Conservation (phyloP, 108 stramenopile genomes). For the Schizochytrium sp. region DNA sequence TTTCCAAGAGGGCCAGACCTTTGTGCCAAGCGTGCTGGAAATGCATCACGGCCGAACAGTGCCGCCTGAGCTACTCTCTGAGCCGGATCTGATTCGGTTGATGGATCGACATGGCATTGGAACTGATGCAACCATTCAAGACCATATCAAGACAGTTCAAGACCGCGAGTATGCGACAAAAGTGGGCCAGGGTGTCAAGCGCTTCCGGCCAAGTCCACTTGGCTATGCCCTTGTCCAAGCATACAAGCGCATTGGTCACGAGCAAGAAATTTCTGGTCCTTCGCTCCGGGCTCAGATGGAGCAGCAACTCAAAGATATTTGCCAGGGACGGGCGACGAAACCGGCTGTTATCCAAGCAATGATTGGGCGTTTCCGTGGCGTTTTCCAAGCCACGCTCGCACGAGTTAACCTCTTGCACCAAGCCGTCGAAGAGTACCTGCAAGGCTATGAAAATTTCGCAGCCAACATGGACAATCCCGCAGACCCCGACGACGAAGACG, state of each 20-base stretch:
- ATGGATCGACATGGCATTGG: constrained; percentile 55
- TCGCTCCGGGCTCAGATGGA: neutral
- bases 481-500: neutral
- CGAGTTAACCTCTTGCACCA: neutral
- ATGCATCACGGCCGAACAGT: constrained; percentile 36
- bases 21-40: constrained; percentile 5
- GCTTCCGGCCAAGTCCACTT: neutral
- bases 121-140: constrained; percentile 56
- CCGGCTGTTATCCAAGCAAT: neutral
- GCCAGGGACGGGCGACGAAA: neutral
- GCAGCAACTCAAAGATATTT: neutral
- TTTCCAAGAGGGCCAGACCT: neutral
- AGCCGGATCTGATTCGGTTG: constrained; percentile 41
- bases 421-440: neutral
- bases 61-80: constrained; percentile 40
- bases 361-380: neutral
- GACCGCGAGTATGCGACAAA: constrained; percentile 30
- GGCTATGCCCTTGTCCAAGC: neutral
- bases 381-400: neutral
- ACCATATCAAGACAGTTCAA: constrained; percentile 49
- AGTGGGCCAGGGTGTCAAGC: neutral
- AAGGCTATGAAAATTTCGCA: neutral
- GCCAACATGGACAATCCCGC: neutral
- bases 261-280: neutral
- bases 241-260: constrained; percentile 14